Conservation (phyloP, 164 flowering plant species). For the Nymphaea colorata region DNA sequence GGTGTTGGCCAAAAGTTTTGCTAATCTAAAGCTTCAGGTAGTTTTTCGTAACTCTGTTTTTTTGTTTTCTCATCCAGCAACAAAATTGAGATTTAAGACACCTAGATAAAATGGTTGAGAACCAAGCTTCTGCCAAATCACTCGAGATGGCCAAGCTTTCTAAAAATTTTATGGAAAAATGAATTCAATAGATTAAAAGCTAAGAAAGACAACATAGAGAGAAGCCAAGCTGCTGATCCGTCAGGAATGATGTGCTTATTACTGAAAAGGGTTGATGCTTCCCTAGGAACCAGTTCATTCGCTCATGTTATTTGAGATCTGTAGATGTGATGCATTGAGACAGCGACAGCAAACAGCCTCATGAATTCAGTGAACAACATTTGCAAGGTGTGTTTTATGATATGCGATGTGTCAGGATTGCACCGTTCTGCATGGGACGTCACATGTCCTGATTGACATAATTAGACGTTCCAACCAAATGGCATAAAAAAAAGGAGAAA, state of each 20-base stretch:
- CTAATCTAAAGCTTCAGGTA: conserved; percentile 87
- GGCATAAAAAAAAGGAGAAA: too few relatives aligned
- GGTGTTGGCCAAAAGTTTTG: conserved; percentile 59
- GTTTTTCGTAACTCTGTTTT: conserved; percentile 4
- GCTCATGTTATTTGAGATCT: not conserved
- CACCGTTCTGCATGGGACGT: too few relatives aligned
- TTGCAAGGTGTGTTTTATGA: too few relatives aligned
- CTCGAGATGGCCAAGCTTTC: conserved; percentile 72
- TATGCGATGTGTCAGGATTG: too few relatives aligned
- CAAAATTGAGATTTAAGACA: not conserved
- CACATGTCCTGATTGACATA: too few relatives aligned
- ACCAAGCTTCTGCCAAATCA: conserved; percentile 84
- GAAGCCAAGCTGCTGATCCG: conserved; percentile 30
- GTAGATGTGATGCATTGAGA: not conserved
- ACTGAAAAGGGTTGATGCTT: conserved; percentile 57
- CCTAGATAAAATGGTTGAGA: conserved; percentile 82
- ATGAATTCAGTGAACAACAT: too few relatives aligned
- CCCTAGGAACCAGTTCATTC: too few relatives aligned
- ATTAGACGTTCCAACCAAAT: too few relatives aligned
- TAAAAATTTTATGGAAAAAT: conserved; percentile 38
- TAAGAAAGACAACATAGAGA: conserved; percentile 45
- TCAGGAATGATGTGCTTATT: conserved; percentile 25
- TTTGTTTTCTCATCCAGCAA: not conserved
- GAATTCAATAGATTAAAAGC: conserved; percentile 45
- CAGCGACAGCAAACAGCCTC: too few relatives aligned